Evolutionary conservation across 2,329 filamentous ascomycete genomes (phyloP).

Genomic region (Neophaeococcomyces mojaviensis): DNA sequence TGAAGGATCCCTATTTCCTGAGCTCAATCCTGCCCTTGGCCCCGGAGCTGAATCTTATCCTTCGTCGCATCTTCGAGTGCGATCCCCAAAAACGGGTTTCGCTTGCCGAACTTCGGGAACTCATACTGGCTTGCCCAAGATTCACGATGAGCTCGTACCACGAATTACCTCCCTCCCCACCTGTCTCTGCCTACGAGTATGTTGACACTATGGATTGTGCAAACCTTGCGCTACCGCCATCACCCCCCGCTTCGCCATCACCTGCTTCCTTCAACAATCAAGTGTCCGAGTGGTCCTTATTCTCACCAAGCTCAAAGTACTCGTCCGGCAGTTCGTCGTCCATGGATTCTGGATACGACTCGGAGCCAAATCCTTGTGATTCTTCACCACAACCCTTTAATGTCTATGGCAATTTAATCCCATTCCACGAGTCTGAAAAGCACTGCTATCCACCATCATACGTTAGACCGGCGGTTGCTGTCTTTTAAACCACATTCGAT

Average conservation of each 20-base stretch:
- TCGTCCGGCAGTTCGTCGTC: conserved; percentile 22
- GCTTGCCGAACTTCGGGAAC: conserved; percentile 66
- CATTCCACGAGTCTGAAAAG: conserved; percentile 20
- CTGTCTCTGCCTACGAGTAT: conserved; percentile 26
- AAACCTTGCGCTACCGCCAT: conserved; percentile 30
- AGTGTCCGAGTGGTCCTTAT: conserved; percentile 21
- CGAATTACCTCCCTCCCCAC: conserved; percentile 33
- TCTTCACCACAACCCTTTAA: conserved; percentile 19
- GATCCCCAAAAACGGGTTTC: conserved; percentile 77
- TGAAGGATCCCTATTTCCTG: conserved; percentile 77
- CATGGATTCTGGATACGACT: conserved; percentile 23
- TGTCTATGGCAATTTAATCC: conserved; percentile 23
- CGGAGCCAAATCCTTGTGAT: conserved; percentile 13
- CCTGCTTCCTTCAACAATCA: conserved; percentile 16
- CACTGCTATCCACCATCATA: conserved; percentile 14
- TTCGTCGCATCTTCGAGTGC: conserved; percentile 79
- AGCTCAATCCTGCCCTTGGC: conserved; percentile 89
- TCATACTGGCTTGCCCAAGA: conserved; percentile 67
- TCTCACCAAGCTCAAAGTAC: conserved; percentile 22
- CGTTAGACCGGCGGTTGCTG: conserved; percentile 16
- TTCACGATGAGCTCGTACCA: conserved; percentile 51
- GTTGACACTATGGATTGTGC: conserved; percentile 30
- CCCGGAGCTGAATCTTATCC: conserved; percentile 77
- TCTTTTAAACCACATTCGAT: conserved; percentile 13
- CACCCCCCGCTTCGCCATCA: conserved; percentile 26